Conservation (phyloP, 2,329 filamentous ascomycete genomes). For the Aspergillus melleus region DNA sequence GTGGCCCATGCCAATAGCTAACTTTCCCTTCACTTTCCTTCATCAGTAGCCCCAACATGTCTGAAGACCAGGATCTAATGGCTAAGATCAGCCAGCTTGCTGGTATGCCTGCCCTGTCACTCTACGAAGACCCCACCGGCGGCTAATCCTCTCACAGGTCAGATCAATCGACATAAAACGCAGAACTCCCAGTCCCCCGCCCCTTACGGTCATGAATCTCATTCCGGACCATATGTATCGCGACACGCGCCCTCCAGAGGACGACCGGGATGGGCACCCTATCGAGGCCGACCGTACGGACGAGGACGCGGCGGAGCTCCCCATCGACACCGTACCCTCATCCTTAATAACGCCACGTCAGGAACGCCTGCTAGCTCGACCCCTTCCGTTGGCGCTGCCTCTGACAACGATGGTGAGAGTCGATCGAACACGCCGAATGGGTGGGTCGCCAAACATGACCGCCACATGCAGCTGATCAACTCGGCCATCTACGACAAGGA, state of each 20-base stretch:
- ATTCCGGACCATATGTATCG: slow-evolving; percentile 25
- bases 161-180: slow-evolving; percentile 78
- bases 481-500: slow-evolving; percentile 75
- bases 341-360: slow-evolving; percentile 56
- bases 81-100: slow-evolving; percentile 58
- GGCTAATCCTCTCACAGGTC: slow-evolving; percentile 52
- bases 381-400: slow-evolving; percentile 26
- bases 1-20: neutral
- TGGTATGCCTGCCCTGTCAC: slow-evolving; percentile 42
- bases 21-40: neutral
- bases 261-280: slow-evolving; percentile 45
- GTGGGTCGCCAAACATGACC: slow-evolving; percentile 73
- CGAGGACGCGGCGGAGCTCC: slow-evolving; percentile 38
- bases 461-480: slow-evolving; percentile 82
- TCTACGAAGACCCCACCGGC: neutral
- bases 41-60: slow-evolving; percentile 39
- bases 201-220: slow-evolving; percentile 23
- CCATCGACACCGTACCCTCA: slow-evolving; percentile 61
- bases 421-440: slow-evolving; percentile 39
- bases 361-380: slow-evolving; percentile 23
- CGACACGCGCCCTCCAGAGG: slow-evolving; percentile 30
- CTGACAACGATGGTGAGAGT: slow-evolving; percentile 30
- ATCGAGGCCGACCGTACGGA: slow-evolving; percentile 41
- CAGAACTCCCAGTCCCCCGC: slow-evolving; percentile 39
- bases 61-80: slow-evolving; percentile 57